phyloP scores from a whole-genome alignment of 1,284 basidiomycete genomes.

The Laetiporus sulphureus region DNA sequence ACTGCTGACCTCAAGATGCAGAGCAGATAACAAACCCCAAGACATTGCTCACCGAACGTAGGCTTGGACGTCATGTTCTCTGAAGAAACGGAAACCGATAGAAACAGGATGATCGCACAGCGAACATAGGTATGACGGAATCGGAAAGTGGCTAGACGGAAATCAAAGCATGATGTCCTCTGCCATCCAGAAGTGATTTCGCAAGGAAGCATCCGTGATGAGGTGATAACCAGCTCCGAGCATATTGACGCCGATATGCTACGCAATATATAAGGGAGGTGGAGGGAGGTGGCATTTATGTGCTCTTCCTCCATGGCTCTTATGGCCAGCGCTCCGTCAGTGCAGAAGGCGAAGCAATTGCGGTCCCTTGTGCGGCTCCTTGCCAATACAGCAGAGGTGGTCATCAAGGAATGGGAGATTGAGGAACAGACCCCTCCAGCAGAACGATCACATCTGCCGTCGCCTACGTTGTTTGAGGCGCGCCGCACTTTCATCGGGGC shows the following conservation, averaged over 20 bases:
- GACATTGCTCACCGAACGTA: too few species aligned
- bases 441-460: constrained; percentile 1
- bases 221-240: too few species aligned
- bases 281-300: neutral
- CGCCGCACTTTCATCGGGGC: constrained; percentile 8
- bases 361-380: constrained; percentile 5
- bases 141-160: too few species aligned
- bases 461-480: constrained; percentile 9
- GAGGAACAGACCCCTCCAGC: neutral
- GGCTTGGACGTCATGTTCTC: too few species aligned
- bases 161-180: too few species aligned
- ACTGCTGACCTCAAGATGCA: too few species aligned
- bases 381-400: constrained; percentile 2
- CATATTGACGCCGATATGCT: neutral
- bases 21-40: too few species aligned
- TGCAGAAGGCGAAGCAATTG: constrained; percentile 2
- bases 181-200: too few species aligned
- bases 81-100: too few species aligned
- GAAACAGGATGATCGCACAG: too few species aligned
- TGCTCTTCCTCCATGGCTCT: neutral
- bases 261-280: neutral
- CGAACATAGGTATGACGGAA: too few species aligned
- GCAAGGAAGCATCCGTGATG: too few species aligned
- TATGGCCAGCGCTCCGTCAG: neutral
- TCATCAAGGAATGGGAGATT: constrained; percentile 7